A percentile compares a stretch with the other conserved stretches of the same genome.
Conservation (phyloP, 192 early-diverging fungal species). For the Coemansia sp. region DNA sequence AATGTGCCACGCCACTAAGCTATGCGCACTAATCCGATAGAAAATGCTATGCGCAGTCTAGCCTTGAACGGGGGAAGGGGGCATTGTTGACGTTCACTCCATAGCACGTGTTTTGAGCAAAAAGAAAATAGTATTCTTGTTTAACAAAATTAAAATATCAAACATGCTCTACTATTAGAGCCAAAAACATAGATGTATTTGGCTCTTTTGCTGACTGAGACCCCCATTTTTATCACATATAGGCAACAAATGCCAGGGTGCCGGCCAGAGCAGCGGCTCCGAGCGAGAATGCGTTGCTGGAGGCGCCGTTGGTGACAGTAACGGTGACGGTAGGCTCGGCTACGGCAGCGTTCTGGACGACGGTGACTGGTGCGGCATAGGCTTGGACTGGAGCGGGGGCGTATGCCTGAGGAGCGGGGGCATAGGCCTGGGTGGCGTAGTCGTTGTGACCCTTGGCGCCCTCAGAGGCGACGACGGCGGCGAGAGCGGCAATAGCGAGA, state of each 20-base stretch:
- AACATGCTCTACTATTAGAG: too few relatives aligned
- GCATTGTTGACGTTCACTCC: too few relatives aligned
- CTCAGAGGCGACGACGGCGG: constrained; percentile 24
- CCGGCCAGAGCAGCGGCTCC: constrained; percentile 26
- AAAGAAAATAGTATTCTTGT: too few relatives aligned
- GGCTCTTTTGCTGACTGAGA: too few relatives aligned
- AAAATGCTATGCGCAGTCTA: too few relatives aligned
- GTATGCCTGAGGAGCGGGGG: background rate
- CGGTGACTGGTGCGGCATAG: constrained; percentile 14
- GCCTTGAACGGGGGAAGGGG: too few relatives aligned
- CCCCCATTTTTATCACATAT: background rate
- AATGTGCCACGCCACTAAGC: too few relatives aligned
- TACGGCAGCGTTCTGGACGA: constrained; percentile 41
- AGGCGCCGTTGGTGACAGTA: constrained; percentile 37
- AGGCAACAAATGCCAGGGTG: background rate
- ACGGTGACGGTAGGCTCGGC: constrained; percentile 39
- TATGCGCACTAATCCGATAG: too few relatives aligned
- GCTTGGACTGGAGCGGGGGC: constrained; percentile 6
- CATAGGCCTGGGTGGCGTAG: background rate
- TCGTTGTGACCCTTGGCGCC: background rate
- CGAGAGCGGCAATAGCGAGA: constrained; percentile 22
- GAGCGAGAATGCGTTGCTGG: constrained; percentile 31
- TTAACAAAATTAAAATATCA: too few relatives aligned
- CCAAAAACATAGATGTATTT: too few relatives aligned
- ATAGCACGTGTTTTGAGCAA: too few relatives aligned